Evolutionary conservation across 352 stramenopile genomes (phyloP), one percentile per base, ranked within the genome.

Genomic region (Pythium sp.): DNA sequence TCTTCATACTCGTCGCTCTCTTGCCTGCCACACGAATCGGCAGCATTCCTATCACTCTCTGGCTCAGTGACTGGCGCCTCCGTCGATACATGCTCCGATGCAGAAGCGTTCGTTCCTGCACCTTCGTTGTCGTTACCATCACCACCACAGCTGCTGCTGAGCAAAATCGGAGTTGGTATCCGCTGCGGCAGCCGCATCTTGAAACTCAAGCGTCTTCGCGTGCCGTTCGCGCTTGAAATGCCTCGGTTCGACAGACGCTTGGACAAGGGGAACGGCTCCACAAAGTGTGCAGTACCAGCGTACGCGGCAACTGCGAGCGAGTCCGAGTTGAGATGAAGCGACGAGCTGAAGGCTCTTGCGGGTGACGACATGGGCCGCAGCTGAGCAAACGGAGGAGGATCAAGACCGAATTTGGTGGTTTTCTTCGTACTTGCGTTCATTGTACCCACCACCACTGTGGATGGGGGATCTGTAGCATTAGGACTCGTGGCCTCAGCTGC

Each of bases 221-320:
- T 58, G 5, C 75, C 71, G 32, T 64, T 65, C 22, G 73, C 78
- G 20, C 75, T 85, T 24, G 62, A 69, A 24, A 65, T 73, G 34
- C 73, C 72, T 72, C 68, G 72, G 18, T 58, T 67, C 22, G 66
- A 34, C 65, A 85, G 73, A 3, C 81, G 73, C 57, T 84, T 84
- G 3, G 65, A 61, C 12, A 87, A 59, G 11, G 80, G 75, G 5
- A 80, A 87, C 22, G 80, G 78, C 43, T 84, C 78, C 2, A 88
- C 75, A 59, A 89, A 86, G 5, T 78, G 64, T 3, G 73, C 68
- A 14, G 69, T 56, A 15, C 63, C 65, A 18, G 70, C 69, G 53
- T 87, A 90, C 12, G 78, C 72, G 9, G 72, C 67, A 11, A 73
- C 36, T 30, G 73, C 56, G 22, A 80, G 62, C n/a, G 67, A 43